These are phyloP conservation scores for Fagus crenata DNA, from an alignment of 306 rosid species.

Conservation along the genomic window DNA sequence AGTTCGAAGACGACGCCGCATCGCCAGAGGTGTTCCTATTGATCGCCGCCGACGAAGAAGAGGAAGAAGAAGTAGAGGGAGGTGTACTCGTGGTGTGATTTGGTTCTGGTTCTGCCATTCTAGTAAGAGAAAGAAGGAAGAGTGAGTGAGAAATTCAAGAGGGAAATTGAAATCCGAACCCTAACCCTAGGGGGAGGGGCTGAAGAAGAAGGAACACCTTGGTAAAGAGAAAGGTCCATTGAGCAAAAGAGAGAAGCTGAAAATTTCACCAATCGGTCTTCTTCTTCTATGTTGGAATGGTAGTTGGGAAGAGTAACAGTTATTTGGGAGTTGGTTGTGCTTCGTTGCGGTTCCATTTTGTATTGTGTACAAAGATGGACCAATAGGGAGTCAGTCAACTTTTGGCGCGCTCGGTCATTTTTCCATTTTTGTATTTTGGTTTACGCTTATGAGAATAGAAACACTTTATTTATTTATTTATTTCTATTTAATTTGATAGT, in stretches of 20 bases:
- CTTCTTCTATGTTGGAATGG: conserved; percentile 40
- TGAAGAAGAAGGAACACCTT: conserved; percentile 10
- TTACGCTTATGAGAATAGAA: too few relatives aligned
- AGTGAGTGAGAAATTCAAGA: not conserved
- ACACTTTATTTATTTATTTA: too few relatives aligned
- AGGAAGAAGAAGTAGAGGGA: conserved; percentile 18
- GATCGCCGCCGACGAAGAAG: conserved; percentile 11
- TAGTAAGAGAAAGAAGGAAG: not conserved
- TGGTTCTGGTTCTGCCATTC: conserved; percentile 41
- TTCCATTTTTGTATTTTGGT: too few relatives aligned
- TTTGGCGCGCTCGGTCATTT: too few relatives aligned
- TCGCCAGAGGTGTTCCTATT: conserved; percentile 29
- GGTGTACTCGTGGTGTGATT: conserved; percentile 2
- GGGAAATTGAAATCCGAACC: not conserved
- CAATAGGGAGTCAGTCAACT: too few relatives aligned
- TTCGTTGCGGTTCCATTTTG: too few relatives aligned
- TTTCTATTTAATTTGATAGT: too few relatives aligned
- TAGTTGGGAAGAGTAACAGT: conserved; percentile 36
- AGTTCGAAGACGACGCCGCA: conserved; percentile 36
- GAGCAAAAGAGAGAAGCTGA: conserved; percentile 25
- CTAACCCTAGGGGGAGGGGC: conserved; percentile 14
- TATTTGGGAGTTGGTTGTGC: not conserved
- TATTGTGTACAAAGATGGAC: too few relatives aligned
- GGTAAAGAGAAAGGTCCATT: conserved; percentile 37
- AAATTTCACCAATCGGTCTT: conserved; percentile 40